Evolutionary conservation across 192 early-diverging fungal genomes (phyloP).

Genomic region (Linnemannia elongata): DNA sequence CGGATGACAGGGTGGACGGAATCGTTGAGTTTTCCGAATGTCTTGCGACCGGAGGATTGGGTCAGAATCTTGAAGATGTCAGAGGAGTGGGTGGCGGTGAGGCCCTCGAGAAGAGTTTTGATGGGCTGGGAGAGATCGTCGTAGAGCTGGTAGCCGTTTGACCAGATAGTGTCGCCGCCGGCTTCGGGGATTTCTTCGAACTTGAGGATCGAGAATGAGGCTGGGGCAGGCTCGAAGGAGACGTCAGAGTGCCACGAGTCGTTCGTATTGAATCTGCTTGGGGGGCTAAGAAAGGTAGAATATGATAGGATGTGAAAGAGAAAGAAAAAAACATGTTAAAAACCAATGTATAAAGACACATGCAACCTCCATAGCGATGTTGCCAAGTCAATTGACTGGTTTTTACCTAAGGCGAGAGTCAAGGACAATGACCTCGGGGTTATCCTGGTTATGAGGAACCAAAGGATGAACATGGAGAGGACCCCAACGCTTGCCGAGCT

Average conservation of each 20-base stretch:
- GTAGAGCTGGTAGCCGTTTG: conserved; percentile 57
- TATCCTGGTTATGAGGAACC: conserved; percentile 32
- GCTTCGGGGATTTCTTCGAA: conserved; percentile 52
- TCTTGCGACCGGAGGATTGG: conserved; percentile 34
- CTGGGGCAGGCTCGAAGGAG: conserved; percentile 53
- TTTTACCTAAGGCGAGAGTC: conserved; percentile 22
- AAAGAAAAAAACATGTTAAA: background rate
- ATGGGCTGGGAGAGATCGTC: conserved; percentile 50
- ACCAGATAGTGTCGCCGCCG: conserved; percentile 61
- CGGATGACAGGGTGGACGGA: conserved; percentile 64
- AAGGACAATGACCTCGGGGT: conserved; percentile 42
- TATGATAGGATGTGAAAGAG: background rate
- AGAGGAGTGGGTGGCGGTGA: conserved; percentile 44
- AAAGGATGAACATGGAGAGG: conserved; percentile 27
- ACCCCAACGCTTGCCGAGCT: conserved; percentile 43
- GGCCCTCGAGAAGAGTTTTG: conserved; percentile 39
- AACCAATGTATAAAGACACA: background rate
- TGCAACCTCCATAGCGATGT: background rate
- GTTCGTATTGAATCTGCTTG: conserved; percentile 14
- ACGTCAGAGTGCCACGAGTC: conserved; percentile 46
- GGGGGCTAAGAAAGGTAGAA: background rate
- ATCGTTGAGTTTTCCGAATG: conserved; percentile 48
- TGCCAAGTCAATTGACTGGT: background rate
- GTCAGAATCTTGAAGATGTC: conserved; percentile 30
- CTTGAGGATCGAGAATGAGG: conserved; percentile 56